These are phyloP conservation scores for Fusarium continuum DNA, from an alignment of 2,329 filamentous ascomycete species.

Conservation along the genomic window DNA sequence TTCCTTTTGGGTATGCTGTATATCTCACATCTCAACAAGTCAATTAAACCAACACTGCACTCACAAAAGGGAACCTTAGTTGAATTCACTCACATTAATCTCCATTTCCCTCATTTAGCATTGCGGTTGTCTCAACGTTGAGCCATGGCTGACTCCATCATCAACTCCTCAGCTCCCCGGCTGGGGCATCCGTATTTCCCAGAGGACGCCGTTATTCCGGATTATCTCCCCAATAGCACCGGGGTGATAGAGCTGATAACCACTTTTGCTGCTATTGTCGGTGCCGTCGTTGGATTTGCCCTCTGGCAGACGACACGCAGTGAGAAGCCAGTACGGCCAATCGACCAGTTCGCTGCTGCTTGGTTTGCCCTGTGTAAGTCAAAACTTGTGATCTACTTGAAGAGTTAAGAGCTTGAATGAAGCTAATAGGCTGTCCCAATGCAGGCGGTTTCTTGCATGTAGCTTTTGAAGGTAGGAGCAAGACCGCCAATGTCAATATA, in stretches of 20 bases:
- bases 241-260: slow-evolving; percentile 52
- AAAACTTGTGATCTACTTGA: background rate
- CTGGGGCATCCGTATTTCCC: slow-evolving; percentile 62
- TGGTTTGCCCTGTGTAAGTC: slow-evolving; percentile 65
- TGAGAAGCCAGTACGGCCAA: slow-evolving; percentile 31
- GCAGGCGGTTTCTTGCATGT: slow-evolving; percentile 76
- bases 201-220: slow-evolving; percentile 52
- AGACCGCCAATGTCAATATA: background rate
- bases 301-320: slow-evolving; percentile 38
- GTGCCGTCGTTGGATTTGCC: slow-evolving; percentile 48
- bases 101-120: background rate
- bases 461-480: slow-evolving; percentile 75
- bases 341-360: slow-evolving; percentile 55
- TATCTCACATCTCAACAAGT: background rate
- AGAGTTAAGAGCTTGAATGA: background rate
- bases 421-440: background rate
- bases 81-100: too few species aligned
- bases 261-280: slow-evolving; percentile 49
- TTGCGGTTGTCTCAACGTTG: background rate
- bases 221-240: slow-evolving; percentile 57
- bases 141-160: slow-evolving; percentile 3
- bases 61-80: background rate
- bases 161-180: background rate
- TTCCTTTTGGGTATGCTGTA: background rate
- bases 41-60: too few species aligned